phyloP scores from a whole-genome alignment of 805 yeast genomes.

The Teunomyces lycoperdinae region DNA sequence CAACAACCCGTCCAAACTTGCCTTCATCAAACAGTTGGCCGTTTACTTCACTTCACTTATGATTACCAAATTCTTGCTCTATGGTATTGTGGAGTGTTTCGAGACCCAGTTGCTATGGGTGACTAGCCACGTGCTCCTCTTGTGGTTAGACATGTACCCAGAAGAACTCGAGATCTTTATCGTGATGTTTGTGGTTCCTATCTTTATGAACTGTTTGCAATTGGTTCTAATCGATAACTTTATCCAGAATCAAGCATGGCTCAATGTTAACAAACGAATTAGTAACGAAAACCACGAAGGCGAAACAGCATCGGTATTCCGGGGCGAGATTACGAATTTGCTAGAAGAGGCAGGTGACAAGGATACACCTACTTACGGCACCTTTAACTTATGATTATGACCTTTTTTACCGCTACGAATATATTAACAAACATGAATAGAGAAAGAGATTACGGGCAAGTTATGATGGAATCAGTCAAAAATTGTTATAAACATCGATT shows the following conservation, averaged over 20 bases:
- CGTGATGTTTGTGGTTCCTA: constrained; percentile 81
- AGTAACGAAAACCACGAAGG: constrained; percentile 13
- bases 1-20: constrained; percentile 48
- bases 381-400: background rate
- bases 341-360: background rate
- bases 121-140: constrained; percentile 68
- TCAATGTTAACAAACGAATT: constrained; percentile 26
- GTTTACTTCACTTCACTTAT: constrained; percentile 64
- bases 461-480: too few species aligned
- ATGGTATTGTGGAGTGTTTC: constrained; percentile 61
- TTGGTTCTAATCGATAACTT: constrained; percentile 70
- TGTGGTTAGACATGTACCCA: constrained; percentile 83
- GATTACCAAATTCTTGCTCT: constrained; percentile 64
- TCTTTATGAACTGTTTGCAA: constrained; percentile 71
- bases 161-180: constrained; percentile 74
- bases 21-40: constrained; percentile 67
- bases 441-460: too few species aligned
- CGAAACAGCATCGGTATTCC: constrained; percentile 7
- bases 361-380: background rate
- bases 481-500: background rate
- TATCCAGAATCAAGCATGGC: constrained; percentile 53
- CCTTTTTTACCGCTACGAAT: background rate
- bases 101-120: constrained; percentile 49
- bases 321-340: background rate
- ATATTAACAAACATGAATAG: too few species aligned